Evolutionary conservation across 1,284 basidiomycete genomes (phyloP).

Genomic region (Moesziomyces sp.): DNA sequence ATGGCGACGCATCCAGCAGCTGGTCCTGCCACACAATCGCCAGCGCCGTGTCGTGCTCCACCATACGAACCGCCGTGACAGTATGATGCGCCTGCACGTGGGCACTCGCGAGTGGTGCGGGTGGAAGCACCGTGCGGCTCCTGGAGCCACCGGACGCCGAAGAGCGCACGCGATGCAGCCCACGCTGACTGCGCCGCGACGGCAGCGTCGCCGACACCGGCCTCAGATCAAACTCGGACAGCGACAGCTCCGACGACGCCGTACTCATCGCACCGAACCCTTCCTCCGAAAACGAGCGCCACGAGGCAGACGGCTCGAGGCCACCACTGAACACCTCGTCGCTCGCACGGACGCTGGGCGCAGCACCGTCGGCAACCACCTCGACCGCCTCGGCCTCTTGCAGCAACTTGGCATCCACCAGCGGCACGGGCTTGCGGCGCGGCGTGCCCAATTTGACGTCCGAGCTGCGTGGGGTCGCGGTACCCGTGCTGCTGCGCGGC

Average conservation of each 20-base stretch:
- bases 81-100: conserved; percentile 3
- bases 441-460: conserved; percentile 1
- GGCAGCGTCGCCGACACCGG: conserved; percentile 2
- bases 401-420: background rate
- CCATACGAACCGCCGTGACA: conserved; percentile 5
- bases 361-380: conserved; percentile 3
- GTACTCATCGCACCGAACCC: conserved; percentile 32
- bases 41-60: conserved; percentile 9
- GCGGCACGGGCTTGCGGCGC: conserved; percentile 16
- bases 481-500: background rate
- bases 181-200: conserved; percentile 8
- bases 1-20: conserved; percentile 27
- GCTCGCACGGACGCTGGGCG: background rate
- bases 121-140: background rate
- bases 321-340: conserved; percentile 12
- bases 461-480: background rate
- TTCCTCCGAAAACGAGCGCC: conserved; percentile 38
- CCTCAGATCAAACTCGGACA: conserved; percentile 20
- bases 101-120: background rate
- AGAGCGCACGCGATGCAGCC: conserved; percentile 18
- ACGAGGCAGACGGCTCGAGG: conserved; percentile 24
- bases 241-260: conserved; percentile 18
- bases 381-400: conserved; percentile 17
- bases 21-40: conserved; percentile 42
- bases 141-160: conserved; percentile 1